Base-by-base conservation (phyloP, 75 land plant species). In the Selaginella tamariscina region DNA sequence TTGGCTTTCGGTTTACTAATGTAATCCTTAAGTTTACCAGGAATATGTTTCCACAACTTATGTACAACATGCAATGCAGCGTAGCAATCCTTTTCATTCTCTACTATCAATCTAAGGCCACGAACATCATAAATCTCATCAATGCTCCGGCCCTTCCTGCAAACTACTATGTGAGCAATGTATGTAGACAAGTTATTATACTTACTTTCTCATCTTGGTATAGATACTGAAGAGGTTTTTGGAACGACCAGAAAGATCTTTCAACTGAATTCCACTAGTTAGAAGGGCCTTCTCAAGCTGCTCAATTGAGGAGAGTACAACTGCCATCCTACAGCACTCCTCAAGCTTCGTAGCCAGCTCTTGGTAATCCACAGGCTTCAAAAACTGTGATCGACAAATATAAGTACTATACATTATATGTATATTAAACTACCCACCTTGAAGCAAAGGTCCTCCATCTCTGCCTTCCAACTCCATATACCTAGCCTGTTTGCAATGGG, bases 81-180 rank as follows among this genome's bases (percentile, higher is more conserved):
- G 66, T 82, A 87, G 64, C 98, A 94, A 64, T 88, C 86, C 64
- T 81, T 82, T 72, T 87, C 83, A 68, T 75, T 82, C 31, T 77
- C 70, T 21, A 94, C 90, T 24, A 94, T 79, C 68, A 94, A 56
- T 5, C 98, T 80, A 28, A 94, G 65, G 1, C 98, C 98, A 75
- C 86, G 91, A 11, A 89, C 85, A 71, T 94, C 98, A 80, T 85
- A 87, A 31, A 94, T 94, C 72, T 90, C 96, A 73, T 90, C 86
- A 80, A 85, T 78, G 33, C 29, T 82, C 49, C 86, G 78, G 66
- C 82, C 89, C 78, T 94, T 94, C 77, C 98, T 94, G 86, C 29
- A 71, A 65, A 73, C 32, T 20, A 27, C 26, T 15, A 69, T 60
- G 22, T 30, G 32, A 31, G 39, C 64, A 31, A 54, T 70, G 0